Conservation (phyloP, 2,329 filamentous ascomycete genomes). For the Trichoderma harzianum region DNA sequence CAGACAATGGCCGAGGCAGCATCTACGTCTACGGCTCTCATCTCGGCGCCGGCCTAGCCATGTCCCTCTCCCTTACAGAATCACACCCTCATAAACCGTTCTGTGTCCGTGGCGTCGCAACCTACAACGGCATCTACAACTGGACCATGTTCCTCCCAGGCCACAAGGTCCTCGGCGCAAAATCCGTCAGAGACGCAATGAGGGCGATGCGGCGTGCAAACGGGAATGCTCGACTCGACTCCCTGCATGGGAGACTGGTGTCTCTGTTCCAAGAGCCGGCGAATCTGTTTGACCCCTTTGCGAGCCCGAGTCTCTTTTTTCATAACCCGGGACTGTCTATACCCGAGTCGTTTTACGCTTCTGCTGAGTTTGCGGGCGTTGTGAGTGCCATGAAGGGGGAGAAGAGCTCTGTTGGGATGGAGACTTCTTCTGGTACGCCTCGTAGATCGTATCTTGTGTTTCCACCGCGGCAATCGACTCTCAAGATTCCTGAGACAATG, state of each 20-base stretch:
- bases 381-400: slow-evolving; percentile 27
- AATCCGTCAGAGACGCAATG: not conserved
- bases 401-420: slow-evolving; percentile 1
- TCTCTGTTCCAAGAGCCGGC: slow-evolving; percentile 47
- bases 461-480: slow-evolving; percentile 45
- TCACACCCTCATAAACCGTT: slow-evolving; percentile 41
- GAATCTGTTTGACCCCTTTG: slow-evolving; percentile 58
- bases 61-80: slow-evolving; percentile 57
- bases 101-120: slow-evolving; percentile 51
- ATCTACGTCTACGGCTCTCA: slow-evolving; percentile 53
- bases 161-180: slow-evolving; percentile 42
- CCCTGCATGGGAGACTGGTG: slow-evolving; percentile 36
- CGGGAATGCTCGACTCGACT: slow-evolving; percentile 33
- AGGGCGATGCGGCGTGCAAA: slow-evolving; percentile 16
- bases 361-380: slow-evolving; percentile 28
- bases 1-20: slow-evolving; percentile 33
- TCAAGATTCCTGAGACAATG: slow-evolving; percentile 48
- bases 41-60: slow-evolving; percentile 55
- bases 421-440: slow-evolving; percentile 28
- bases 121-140: slow-evolving; percentile 61
- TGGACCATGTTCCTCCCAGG: slow-evolving; percentile 60
- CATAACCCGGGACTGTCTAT: slow-evolving; percentile 48
- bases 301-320: slow-evolving; percentile 57
- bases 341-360: slow-evolving; percentile 43
- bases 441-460: slow-evolving; percentile 45